phyloP scores from a whole-genome alignment of 805 yeast genomes.

The Vanderwaltozyma yarrowii region DNA sequence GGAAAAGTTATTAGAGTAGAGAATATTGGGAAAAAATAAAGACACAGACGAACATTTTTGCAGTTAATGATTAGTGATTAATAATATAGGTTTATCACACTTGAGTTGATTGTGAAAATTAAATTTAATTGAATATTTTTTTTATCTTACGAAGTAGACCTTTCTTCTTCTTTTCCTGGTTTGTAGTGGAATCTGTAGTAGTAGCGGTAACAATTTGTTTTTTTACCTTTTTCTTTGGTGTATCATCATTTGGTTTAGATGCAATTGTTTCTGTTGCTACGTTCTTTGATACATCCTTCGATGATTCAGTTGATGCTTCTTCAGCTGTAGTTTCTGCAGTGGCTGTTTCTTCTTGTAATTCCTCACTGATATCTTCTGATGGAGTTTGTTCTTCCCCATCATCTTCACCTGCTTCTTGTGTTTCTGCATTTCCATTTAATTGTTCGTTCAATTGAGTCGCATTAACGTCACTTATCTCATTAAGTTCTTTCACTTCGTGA shows the following conservation, averaged over 20 bases:
- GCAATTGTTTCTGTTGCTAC: background rate
- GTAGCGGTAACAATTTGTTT: too few species aligned
- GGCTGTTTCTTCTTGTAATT: background rate
- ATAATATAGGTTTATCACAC: too few species aligned
- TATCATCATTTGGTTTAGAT: background rate
- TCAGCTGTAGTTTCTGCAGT: background rate
- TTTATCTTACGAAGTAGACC: conserved; percentile 1
- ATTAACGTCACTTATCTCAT: conserved; percentile 43
- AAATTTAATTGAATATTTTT: background rate
- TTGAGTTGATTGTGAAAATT: too few species aligned
- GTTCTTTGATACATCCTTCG: background rate
- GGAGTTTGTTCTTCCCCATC: background rate
- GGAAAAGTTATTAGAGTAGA: too few species aligned
- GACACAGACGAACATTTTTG: too few species aligned
- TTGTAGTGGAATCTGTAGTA: background rate
- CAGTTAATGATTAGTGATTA: too few species aligned
- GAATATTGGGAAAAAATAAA: too few species aligned
- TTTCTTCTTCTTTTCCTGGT: background rate
- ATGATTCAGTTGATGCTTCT: too few species aligned
- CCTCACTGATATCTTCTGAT: background rate
- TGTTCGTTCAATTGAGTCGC: conserved; percentile 47
- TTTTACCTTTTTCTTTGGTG: background rate
- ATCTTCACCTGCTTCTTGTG: background rate
- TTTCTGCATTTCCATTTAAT: conserved; percentile 8
- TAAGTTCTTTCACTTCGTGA: conserved; percentile 52